Evolutionary conservation across 495 filamentous ascomycete genomes (phyloP).

Genomic region (Mycothermus thermophilus): DNA sequence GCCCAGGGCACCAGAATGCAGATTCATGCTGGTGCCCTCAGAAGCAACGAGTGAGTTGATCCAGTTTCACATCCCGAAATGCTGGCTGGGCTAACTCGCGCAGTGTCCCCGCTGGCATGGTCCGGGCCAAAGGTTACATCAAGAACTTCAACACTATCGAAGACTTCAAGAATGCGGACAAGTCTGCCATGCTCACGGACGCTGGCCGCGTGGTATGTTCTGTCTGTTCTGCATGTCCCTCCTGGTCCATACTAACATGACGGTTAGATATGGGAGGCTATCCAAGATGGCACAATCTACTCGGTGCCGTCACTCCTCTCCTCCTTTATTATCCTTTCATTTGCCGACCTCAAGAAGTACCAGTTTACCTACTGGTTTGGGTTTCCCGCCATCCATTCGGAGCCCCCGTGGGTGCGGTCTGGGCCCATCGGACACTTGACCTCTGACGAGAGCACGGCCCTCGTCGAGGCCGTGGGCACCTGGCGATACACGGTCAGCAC

Average conservation of each 20-base stretch:
- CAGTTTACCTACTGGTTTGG: constrained; percentile 90
- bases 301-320: constrained; percentile 81
- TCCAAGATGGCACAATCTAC: constrained; percentile 89
- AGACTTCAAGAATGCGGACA: constrained; percentile 70
- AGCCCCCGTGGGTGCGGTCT: constrained; percentile 57
- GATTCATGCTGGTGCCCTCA: constrained; percentile 73
- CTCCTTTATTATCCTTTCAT: constrained; percentile 80
- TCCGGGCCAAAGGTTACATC: constrained; percentile 82
- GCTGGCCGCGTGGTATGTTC: constrained; percentile 57
- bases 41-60: constrained; percentile 57
- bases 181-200: constrained; percentile 53
- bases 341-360: constrained; percentile 92
- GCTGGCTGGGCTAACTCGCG: no score
- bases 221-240: background rate
- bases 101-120: constrained; percentile 58
- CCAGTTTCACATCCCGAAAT: background rate
- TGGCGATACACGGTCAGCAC: constrained; percentile 72
- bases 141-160: constrained; percentile 95
- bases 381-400: constrained; percentile 82
- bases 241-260: constrained; percentile 4
- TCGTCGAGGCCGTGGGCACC: constrained; percentile 68
- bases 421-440: constrained; percentile 40
- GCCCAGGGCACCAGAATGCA: constrained; percentile 72
- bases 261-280: constrained; percentile 84
- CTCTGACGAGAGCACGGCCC: constrained; percentile 49